These are phyloP conservation scores for Leccinum subtestaceum DNA, from an alignment of 768 basidiomycete species.

Conservation along the genomic window DNA sequence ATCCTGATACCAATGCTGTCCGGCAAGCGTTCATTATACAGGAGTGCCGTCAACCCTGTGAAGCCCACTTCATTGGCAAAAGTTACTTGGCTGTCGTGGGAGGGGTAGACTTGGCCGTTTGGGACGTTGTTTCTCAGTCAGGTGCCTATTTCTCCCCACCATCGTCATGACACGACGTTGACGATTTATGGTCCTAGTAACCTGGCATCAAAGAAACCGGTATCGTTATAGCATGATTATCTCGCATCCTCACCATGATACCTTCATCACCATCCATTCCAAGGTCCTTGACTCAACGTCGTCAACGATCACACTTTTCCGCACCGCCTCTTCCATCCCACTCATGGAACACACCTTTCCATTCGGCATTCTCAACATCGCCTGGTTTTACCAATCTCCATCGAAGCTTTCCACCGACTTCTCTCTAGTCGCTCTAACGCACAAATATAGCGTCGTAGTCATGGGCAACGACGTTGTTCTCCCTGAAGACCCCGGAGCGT, in stretches of 20 bases:
- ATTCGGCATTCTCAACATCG: constrained; percentile 55
- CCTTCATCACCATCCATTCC: constrained; percentile 56
- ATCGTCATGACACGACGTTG: neutral
- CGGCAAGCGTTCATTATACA: constrained; percentile 58
- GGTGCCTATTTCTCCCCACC: constrained; percentile 39
- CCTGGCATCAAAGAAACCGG: constrained; percentile 50
- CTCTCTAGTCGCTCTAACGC: constrained; percentile 68
- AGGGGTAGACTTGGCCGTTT: constrained; percentile 51
- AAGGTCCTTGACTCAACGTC: constrained; percentile 29
- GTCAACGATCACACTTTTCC: constrained; percentile 50
- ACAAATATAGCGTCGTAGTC: constrained; percentile 60
- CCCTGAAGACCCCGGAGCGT: constrained; percentile 42
- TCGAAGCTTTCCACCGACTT: constrained; percentile 38
- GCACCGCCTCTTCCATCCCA: constrained; percentile 43
- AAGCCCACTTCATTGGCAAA: constrained; percentile 64
- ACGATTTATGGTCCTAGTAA: constrained; percentile 41
- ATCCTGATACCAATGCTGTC: constrained; percentile 59
- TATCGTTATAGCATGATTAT: constrained; percentile 44
- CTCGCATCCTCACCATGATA: constrained; percentile 53
- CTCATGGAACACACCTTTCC: constrained; percentile 49
- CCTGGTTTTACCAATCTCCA: constrained; percentile 35
- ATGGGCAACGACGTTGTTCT: constrained; percentile 58
- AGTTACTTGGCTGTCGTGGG: constrained; percentile 60
- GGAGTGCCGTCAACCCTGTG: constrained; percentile 44
- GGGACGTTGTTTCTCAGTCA: constrained; percentile 66